Percentiles rank a stretch among this genome's conserved stretches.
Evolutionary conservation across 2,329 filamentous ascomycete species (phyloP).

Genomic region (Trichophyton equinum): DNA sequence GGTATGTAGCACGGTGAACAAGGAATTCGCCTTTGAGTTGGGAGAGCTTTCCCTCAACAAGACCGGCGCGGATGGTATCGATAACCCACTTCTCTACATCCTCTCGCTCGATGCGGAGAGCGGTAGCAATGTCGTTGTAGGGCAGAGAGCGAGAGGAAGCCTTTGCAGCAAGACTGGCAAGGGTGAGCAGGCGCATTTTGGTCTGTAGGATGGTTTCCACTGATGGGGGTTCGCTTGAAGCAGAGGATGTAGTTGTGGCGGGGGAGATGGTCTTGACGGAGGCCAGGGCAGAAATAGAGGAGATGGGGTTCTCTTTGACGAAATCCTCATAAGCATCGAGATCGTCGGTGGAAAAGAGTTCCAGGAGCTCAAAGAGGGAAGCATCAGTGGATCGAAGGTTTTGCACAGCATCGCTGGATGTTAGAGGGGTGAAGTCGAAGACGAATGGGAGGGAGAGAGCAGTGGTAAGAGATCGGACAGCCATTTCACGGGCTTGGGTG

Average conservation of each 20-base stretch:
- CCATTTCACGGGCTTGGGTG: constrained; percentile 45
- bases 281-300: constrained; percentile 68
- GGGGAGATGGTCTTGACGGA: neutral
- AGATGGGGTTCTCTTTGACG: constrained; percentile 46
- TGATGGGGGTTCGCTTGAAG: neutral
- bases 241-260: neutral
- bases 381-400: constrained; percentile 74
- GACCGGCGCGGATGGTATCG: constrained; percentile 86
- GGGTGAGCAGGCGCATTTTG: constrained; percentile 92
- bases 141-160: constrained; percentile 76
- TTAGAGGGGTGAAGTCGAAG: constrained; percentile 63
- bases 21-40: constrained; percentile 89
- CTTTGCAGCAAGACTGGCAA: constrained; percentile 76
- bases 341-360: constrained; percentile 88
- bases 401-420: constrained; percentile 64
- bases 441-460: constrained; percentile 54
- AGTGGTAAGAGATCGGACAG: constrained; percentile 51
- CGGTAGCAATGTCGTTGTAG: constrained; percentile 71
- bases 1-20: constrained; percentile 90
- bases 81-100: constrained; percentile 99
- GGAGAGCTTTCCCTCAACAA: constrained; percentile 92
- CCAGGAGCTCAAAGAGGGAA: constrained; percentile 78
- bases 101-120: constrained; percentile 66
- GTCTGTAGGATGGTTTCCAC: constrained; percentile 58
- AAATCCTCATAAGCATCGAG: constrained; percentile 95